Evolutionary conservation across 2,329 filamentous ascomycete species (phyloP).

Genomic region (Zymoseptoria brevis): DNA sequence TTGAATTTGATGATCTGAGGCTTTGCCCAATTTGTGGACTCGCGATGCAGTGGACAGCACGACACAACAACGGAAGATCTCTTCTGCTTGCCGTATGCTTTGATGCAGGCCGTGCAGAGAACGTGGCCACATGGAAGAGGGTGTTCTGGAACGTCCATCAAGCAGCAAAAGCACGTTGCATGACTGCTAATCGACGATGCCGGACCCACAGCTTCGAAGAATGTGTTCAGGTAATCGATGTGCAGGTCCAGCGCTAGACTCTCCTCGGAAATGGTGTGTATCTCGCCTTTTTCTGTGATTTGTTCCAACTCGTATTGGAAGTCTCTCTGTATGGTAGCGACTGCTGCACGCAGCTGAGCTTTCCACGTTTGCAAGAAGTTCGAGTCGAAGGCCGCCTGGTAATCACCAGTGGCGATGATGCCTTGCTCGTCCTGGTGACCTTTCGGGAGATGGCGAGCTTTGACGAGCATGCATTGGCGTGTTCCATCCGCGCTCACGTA

Average conservation of each 20-base stretch:
- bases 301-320: conserved; percentile 28
- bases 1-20: conserved; percentile 24
- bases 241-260: conserved; percentile 25
- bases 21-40: conserved; percentile 29
- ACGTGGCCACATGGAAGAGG: conserved; percentile 41
- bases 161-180: conserved; percentile 41
- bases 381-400: conserved; percentile 31
- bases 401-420: conserved; percentile 37
- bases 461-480: conserved; percentile 26
- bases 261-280: conserved; percentile 24
- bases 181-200: conserved; percentile 26
- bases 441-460: conserved; percentile 27
- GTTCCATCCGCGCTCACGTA: conserved; percentile 29
- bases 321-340: conserved; percentile 23
- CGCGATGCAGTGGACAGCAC: conserved; percentile 31
- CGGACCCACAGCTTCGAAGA: conserved; percentile 35
- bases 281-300: conserved; percentile 19
- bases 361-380: conserved; percentile 26
- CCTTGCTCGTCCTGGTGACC: conserved; percentile 39
- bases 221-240: conserved; percentile 27
- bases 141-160: conserved; percentile 38
- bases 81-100: conserved; percentile 26
- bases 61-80: conserved; percentile 22
- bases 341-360: conserved; percentile 23
- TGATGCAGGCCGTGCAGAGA: conserved; percentile 37